A percentile compares a stretch with the other conserved stretches of the same genome.
Conservation (phyloP, 1,284 basidiomycete genomes). For the Trametes polyzona region DNA sequence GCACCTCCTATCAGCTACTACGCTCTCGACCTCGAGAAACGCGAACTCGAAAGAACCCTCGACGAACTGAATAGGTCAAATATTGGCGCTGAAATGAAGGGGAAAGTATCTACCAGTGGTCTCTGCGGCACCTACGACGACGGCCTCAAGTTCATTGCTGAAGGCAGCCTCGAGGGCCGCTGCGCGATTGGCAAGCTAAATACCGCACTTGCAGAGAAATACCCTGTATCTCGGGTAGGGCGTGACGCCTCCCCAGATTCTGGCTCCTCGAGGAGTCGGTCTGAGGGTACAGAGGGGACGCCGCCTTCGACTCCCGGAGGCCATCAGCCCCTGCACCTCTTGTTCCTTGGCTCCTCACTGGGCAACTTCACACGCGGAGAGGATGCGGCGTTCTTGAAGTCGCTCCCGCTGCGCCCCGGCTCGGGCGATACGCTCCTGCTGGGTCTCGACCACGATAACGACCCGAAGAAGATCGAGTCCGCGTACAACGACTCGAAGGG, state of each 20-base stretch:
- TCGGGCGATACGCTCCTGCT: slow-evolving; percentile 75
- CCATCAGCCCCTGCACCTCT: slow-evolving; percentile 68
- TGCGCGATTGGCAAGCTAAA: slow-evolving; percentile 21
- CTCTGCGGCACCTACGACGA: slow-evolving; percentile 91
- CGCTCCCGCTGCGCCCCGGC: slow-evolving; percentile 78
- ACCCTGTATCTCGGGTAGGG: slow-evolving; percentile 21
- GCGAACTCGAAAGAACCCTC: slow-evolving; percentile 85
- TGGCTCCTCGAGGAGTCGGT: slow-evolving; percentile 30
- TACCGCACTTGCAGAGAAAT: slow-evolving; percentile 20
- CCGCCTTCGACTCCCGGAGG: slow-evolving; percentile 45
- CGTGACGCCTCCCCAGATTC: slow-evolving; percentile 42
- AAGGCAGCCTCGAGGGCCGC: slow-evolving; percentile 56
- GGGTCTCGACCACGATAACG: slow-evolving; percentile 87
- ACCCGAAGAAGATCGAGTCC: slow-evolving; percentile 64
- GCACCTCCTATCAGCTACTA: slow-evolving; percentile 80
- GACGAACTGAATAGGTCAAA: slow-evolving; percentile 65
- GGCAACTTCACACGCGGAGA: slow-evolving; percentile 89
- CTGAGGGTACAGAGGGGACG: slow-evolving; percentile 36
- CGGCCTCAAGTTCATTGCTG: slow-evolving; percentile 68
- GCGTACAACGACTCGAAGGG: slow-evolving; percentile 88
- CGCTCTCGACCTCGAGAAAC: slow-evolving; percentile 90
- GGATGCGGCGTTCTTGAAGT: slow-evolving; percentile 77
- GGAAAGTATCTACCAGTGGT: slow-evolving; percentile 78
- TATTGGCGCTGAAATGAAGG: slow-evolving; percentile 66
- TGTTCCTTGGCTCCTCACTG: slow-evolving; percentile 94